Evolutionary conservation across 1,139 yeast genomes (phyloP).

Genomic region (Geotrichum carabidarum): DNA sequence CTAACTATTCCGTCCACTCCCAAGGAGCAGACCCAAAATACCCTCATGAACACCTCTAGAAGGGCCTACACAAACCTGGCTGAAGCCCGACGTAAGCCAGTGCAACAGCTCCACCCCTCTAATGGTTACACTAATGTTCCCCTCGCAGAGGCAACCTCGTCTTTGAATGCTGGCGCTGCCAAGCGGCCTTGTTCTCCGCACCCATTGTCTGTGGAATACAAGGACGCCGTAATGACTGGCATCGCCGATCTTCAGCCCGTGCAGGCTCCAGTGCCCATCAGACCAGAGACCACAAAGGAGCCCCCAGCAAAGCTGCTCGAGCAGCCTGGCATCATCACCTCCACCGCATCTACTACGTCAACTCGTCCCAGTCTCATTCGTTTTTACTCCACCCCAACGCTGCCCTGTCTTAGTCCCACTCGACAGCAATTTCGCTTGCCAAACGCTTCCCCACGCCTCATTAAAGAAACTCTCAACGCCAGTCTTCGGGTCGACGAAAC

Average conservation of each 20-base stretch:
- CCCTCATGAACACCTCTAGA: not conserved
- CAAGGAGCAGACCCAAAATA: not conserved
- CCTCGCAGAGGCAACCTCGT: not conserved
- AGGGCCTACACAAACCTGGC: not conserved
- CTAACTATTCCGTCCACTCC: not conserved
- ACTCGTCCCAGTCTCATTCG: slow-evolving; percentile 29
- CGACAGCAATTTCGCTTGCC: slow-evolving; percentile 38
- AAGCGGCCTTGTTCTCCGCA: slow-evolving; percentile 12
- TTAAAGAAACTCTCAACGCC: slow-evolving; percentile 41
- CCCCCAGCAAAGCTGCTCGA: not conserved
- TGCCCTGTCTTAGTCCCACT: slow-evolving; percentile 34
- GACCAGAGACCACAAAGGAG: not conserved
- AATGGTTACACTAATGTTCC: slow-evolving; percentile 14
- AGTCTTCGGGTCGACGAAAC: slow-evolving; percentile 34
- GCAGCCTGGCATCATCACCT: not conserved
- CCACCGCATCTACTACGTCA: not conserved
- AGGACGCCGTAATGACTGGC: not conserved
- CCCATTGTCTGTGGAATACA: slow-evolving; percentile 15
- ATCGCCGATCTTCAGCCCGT: not conserved
- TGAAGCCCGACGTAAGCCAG: not conserved
- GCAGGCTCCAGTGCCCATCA: not conserved
- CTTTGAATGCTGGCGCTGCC: not conserved
- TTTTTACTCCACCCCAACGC: slow-evolving; percentile 36
- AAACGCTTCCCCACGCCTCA: slow-evolving; percentile 34
- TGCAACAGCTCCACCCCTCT: not conserved